Evolutionary conservation across 257 asterid genomes (phyloP), one percentile per base, ranked within the genome.

Genomic region (Petrea volubilis): DNA sequence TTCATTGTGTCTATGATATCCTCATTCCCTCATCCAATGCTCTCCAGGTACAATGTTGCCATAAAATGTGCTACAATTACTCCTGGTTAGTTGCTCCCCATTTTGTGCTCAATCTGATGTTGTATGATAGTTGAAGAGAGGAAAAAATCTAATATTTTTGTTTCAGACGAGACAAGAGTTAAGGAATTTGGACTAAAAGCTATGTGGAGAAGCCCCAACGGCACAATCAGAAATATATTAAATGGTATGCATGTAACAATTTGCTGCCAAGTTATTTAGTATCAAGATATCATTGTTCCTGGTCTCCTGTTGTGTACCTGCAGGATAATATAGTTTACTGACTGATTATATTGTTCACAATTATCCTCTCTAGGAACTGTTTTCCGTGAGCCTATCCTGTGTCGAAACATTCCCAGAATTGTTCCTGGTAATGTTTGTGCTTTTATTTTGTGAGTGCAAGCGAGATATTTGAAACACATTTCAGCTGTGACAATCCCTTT

Each of bases 161-260:
- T 64, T 78, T 68, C 93, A 93, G 98, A 93, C 79, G 98, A 90
- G 83, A 59, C 82, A 64, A 84, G 98, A 82, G 96, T 93, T 71
- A 78, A 90, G 83, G 96, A 93, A 83, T 90, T 81, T 73, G 96
- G 87, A 76, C 88, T 93, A 72, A 93, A 93, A 74, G 49, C 84
- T 29, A 93, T 90, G 97, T 93, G 97, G 98, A 87, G 76, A 80
- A 93, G 97, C 67, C 98, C 98, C 79, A 93, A 90, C 70, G 98
- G 98, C 82, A 93, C 97, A 64, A 90, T 93, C 82, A 81, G 98
- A 82, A 93, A 93, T 78, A 88, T 90, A 49, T 75, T 93, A 74
- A 76, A 93, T 71, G 98, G 98, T 93, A 31, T 31, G 83, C 51
- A 18, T 75, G 64, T 67, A 36, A 67, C 28, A 28, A 31, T 34